Percentiles rank a stretch among this genome's conserved stretches.
Evolutionary conservation across 2,329 filamentous ascomycete genomes (phyloP).

Genomic region (Ophiostoma himal-ulmi): DNA sequence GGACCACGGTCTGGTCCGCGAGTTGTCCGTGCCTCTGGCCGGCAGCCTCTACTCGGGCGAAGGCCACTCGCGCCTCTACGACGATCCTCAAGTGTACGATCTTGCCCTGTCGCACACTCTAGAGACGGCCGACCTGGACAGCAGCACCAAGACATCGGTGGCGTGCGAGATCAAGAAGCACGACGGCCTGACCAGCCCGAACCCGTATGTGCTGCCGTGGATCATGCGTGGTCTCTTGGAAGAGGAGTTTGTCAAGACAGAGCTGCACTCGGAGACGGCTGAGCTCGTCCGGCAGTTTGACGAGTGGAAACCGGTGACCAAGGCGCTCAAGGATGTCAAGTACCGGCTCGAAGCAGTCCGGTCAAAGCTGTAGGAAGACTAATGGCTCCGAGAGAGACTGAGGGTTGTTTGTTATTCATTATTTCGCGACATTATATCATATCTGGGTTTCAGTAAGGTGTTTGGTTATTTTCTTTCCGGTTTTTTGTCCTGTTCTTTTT

Average conservation of each 20-base stretch:
- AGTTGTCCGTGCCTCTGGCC: conserved; percentile 80
- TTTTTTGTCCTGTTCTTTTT: not conserved
- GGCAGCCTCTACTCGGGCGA: conserved; percentile 88
- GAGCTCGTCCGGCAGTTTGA: conserved; percentile 84
- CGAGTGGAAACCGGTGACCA: conserved; percentile 83
- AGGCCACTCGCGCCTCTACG: conserved; percentile 89
- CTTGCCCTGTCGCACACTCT: conserved; percentile 67
- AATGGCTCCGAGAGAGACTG: not conserved
- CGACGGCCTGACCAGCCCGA: conserved; percentile 50
- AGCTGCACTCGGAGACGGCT: conserved; percentile 69
- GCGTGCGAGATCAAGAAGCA: conserved; percentile 47
- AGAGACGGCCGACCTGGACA: conserved; percentile 55
- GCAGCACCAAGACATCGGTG: not conserved
- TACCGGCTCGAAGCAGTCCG: conserved; percentile 87
- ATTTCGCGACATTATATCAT: not conserved
- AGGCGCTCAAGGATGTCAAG: conserved; percentile 91
- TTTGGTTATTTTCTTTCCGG: not conserved
- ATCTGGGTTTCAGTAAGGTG: not conserved
- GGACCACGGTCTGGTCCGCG: conserved; percentile 87
- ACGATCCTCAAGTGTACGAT: conserved; percentile 79
- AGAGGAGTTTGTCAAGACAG: conserved; percentile 81
- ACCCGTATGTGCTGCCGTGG: conserved; percentile 90
- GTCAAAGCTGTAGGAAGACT: conserved; percentile 59
- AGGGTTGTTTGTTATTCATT: conserved; percentile 16
- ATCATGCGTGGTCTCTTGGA: conserved; percentile 90